phyloP scores from a whole-genome alignment of 768 basidiomycete species.

The Auriscalpium microsporum region DNA sequence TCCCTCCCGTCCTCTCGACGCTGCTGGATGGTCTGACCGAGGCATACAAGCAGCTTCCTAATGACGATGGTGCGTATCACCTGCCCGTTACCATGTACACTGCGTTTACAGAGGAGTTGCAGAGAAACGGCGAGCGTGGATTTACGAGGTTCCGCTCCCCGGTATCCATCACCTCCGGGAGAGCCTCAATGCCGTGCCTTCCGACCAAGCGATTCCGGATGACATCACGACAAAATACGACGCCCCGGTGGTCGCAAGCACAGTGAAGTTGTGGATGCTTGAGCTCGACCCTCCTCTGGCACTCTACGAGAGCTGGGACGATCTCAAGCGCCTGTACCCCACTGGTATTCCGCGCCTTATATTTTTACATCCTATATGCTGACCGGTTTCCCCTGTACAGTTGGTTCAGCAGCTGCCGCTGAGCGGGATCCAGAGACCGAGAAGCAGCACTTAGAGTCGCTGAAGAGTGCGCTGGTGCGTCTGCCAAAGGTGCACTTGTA shows the following conservation, averaged over 20 bases:
- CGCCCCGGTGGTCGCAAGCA: conserved; percentile 76
- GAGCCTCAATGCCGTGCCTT: conserved; percentile 64
- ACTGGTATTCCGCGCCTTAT: conserved; percentile 24
- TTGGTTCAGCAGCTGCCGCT: conserved; percentile 46
- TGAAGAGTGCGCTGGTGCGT: conserved; percentile 55
- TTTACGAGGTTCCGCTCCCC: conserved; percentile 85
- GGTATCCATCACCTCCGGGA: conserved; percentile 83
- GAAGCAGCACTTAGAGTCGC: conserved; percentile 47
- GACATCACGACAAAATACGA: conserved; percentile 70
- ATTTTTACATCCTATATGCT: neutral
- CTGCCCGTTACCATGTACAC: neutral
- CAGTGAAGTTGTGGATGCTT: conserved; percentile 83
- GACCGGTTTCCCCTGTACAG: conserved; percentile 17
- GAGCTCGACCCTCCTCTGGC: conserved; percentile 85
- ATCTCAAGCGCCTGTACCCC: conserved; percentile 82
- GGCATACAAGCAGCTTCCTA: conserved; percentile 51
- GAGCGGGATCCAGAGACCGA: conserved; percentile 48
- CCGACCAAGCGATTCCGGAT: conserved; percentile 37
- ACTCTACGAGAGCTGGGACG: conserved; percentile 88
- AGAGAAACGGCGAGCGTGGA: conserved; percentile 89
- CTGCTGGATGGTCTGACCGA: conserved; percentile 56
- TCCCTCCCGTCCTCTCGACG: conserved; percentile 69
- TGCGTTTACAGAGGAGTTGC: conserved; percentile 5
- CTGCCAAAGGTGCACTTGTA: conserved; percentile 74
- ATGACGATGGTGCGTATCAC: conserved; percentile 41